Base-by-base conservation (phyloP, 495 filamentous ascomycete species). In the Lophiotrema nucula region DNA sequence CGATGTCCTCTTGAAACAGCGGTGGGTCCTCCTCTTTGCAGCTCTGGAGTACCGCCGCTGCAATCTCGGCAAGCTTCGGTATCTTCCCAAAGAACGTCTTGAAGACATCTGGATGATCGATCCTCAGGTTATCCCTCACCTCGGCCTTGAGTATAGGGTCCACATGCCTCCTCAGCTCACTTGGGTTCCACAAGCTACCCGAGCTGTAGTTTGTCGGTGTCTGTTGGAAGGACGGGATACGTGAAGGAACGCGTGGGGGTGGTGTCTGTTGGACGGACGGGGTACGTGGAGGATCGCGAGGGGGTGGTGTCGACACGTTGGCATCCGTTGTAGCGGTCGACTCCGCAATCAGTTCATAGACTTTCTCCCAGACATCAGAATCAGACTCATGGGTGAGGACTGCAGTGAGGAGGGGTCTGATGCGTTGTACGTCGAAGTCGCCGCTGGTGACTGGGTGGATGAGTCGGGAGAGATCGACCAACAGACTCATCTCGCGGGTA, bases 191-290 rank as follows among this genome's bases (percentile, higher is more conserved):
- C 37, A 60, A 60, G 24, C 57, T 60, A 22, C 57, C 57, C 25
- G 49, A 54, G 25, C 55, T 54, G 57, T 54, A 60, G 19, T 49
- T 39, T 42, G 19, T 54, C 41, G 57, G 57, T 50, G 57, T 60
- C 57, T 60, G 57, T 47, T 58, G 55, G 55, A 60, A 60, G 13
- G 56, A 60, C 5, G 56, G n/a, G 38, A 39, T 53, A 37, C 24
- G 47, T 35, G 37, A 38, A 53, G 48, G 38, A n/a, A 19, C 48
- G 11, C 39, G 53, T 15, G 47, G 47, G 11, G 56, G 56, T 53
- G 56, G 56, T 53, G 56, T 60, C 56, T 60, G 56, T 44, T 57
- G 53, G 53, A 60, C 53, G n/a, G 57, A 60, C 8, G 57, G 16
- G 42, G 50, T 54, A 41, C 27, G 49, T 26, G 39, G 49, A 54